Base-by-base conservation (phyloP, 1,284 basidiomycete species). In the Leccinum subfulvum region DNA sequence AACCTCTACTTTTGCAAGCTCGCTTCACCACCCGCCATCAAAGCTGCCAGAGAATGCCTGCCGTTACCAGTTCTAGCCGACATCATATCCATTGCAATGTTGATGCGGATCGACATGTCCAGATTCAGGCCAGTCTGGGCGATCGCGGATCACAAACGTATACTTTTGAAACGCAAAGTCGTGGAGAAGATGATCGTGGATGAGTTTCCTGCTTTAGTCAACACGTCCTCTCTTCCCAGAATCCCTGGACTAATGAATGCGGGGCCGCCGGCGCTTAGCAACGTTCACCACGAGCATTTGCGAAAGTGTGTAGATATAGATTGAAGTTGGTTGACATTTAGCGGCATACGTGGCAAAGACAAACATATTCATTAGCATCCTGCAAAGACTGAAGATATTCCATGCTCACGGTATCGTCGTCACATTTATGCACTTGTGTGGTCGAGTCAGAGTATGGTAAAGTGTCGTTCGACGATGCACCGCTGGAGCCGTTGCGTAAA, bases 41-140 rank as follows among this genome's bases (percentile, higher is more conserved):
- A 67, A 2, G 80, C 78, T 2, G 72, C 62, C 3, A 77, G 59
- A 3, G 79, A 79, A 3, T 75, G 66, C n/a, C 80, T 76, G 21
- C 65, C 52, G 52, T 26, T 14, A 1, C 7, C 56, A 8, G 21
- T 33, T 14, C 58, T 26, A 2, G 69, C 62, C 0, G 81, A 81
- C 35, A 84, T 70, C 52, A 87, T 69, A 63, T 86, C 82, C n/a
- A 84, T 71, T 0, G 76, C 83, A 26, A 73, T 68, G 13, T 66
- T 62, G 18, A 86, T 72, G 23, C 72, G 72, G 6, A 84, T 33
- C 30, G 3, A 33, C 9, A 10, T 33, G 9, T 33, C 30, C 10
- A 33, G 30, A 33, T 33, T 33, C 30, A 10, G 30, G 30, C 30
- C 10, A 33, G 10, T 33, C 30, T 1, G 30, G 30, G 80, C 71